Percentiles rank a stretch among this genome's conserved stretches.
These are phyloP conservation scores for Microdochium bolleyi DNA, from an alignment of 2,329 filamentous ascomycete genomes.

Conservation along the genomic window DNA sequence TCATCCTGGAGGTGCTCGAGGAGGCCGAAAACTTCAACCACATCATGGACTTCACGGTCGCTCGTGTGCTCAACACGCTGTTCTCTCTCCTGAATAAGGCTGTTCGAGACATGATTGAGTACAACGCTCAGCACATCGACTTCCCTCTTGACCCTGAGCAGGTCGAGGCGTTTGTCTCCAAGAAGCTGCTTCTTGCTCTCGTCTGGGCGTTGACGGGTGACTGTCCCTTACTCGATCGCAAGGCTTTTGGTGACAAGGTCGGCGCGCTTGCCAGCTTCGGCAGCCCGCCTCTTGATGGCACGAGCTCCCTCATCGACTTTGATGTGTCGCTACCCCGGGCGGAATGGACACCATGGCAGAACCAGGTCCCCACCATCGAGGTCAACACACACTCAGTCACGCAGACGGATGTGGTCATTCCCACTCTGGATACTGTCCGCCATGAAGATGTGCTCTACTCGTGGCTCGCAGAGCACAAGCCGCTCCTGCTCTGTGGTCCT, in stretches of 20 bases:
- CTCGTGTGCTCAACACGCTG: conserved; percentile 82
- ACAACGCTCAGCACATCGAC: conserved; percentile 89
- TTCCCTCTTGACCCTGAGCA: conserved; percentile 89
- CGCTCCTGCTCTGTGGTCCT: conserved; percentile 89
- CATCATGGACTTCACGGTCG: conserved; percentile 97
- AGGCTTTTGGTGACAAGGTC: conserved; percentile 79
- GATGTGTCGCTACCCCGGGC: conserved; percentile 81
- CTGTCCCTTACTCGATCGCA: conserved; percentile 80
- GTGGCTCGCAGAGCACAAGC: conserved; percentile 98
- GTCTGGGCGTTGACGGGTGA: conserved; percentile 97
- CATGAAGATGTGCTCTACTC: conserved; percentile 99
- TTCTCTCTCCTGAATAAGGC: conserved; percentile 95
- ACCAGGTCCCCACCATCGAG: conserved; percentile 87
- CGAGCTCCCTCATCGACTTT: conserved; percentile 87
- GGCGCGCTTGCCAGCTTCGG: conserved; percentile 79
- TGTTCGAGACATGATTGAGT: conserved; percentile 87
- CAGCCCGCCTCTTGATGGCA: conserved; percentile 69
- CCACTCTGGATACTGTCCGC: conserved; percentile 91
- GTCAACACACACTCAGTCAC: conserved; percentile 98
- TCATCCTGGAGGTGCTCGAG: conserved; percentile 69
- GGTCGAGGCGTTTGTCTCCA: conserved; percentile 80
- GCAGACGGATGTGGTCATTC: conserved; percentile 97
- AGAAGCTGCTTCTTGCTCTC: conserved; percentile 85
- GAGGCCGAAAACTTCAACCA: conserved; percentile 76
- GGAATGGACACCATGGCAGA: conserved; percentile 91